Base-by-base conservation (phyloP, 2,329 filamentous ascomycete species). In the Calycina herbarum region DNA sequence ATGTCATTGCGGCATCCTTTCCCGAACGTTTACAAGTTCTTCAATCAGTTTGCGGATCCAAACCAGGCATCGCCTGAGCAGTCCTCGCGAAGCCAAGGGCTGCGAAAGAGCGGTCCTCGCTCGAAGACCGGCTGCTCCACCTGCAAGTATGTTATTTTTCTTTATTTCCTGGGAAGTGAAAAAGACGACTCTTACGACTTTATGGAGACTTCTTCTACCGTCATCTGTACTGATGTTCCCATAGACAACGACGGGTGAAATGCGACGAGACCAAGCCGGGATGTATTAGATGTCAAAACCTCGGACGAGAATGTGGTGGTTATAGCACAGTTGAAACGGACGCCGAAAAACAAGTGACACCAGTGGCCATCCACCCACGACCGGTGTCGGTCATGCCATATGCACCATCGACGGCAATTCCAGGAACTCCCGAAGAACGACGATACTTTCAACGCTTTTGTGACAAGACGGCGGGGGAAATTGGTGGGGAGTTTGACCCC, bases 11-110 rank as follows among this genome's bases (percentile, higher is more conserved):
- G 69, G 67, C 72, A 73, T 68, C 73, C 73, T n/a, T 74, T 72
- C 62, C 73, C 73, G 31, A 75, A 75, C 66, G 73, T 75, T 51
- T 75, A 75, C 68, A 75, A 74, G 67, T 75, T 74, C 69, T 74
- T 72, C 69, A 75, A 75, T 62, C 73, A 75, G 61, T 74, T 75
- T 65, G 70, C 73, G 15, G 73, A 72, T 51, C 73, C 73, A 35
- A 71, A 74, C 60, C 72, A 74, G 65, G 69, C 70, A 24, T 73
- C 72, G 38, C 73, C 73, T 33, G 73, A 75, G 59, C 71, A 74
- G 57, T 72, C 70, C 17, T 75, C 73, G 3, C 68, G 73, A 63
- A 75, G 72, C 66, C 73, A 75, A 68, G 73, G 73, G 31, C 71
- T 75, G 13, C 71, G 73, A 61, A 75, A 75, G 73, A 75, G 73